Conservation (phyloP, 805 yeast genomes). For the Saccharomycopsis capsularis region DNA sequence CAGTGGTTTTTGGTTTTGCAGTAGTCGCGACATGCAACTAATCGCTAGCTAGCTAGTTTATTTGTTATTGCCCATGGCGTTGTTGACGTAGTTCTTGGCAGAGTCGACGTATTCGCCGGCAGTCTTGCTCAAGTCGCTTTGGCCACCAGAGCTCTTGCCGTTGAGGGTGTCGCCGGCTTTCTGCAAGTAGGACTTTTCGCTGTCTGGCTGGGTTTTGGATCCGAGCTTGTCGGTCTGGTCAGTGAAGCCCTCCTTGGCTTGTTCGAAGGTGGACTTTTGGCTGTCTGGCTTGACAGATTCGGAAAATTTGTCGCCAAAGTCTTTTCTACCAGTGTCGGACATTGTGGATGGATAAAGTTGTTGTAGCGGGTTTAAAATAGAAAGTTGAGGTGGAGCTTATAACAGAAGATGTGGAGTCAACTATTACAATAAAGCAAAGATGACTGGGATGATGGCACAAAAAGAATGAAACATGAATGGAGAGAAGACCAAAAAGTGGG, state of each 20-base stretch:
- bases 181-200: conserved; percentile 58
- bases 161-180: conserved; percentile 47
- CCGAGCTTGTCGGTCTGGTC: conserved; percentile 61
- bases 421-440: no score
- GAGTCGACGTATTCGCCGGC: conserved; percentile 52
- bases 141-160: conserved; percentile 31
- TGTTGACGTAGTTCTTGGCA: conserved; percentile 45
- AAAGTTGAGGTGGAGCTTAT: no score
- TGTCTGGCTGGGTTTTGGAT: conserved; percentile 52
- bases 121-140: conserved; percentile 32
- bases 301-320: conserved; percentile 56
- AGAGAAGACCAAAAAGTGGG: no score
- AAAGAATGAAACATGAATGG: no score
- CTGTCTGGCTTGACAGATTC: conserved; percentile 67
- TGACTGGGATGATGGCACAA: no score
- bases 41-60: background rate
- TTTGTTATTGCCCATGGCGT: conserved; percentile 32
- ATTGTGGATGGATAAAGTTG: no score
- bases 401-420: no score
- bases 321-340: conserved; percentile 57
- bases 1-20: no score
- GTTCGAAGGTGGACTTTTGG: conserved; percentile 55
- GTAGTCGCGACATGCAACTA: no score
- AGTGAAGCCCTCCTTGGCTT: conserved; percentile 66
- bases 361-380: no score